Conservation (phyloP, 805 yeast genomes). For the Zygotorulaspora chibaensis region DNA sequence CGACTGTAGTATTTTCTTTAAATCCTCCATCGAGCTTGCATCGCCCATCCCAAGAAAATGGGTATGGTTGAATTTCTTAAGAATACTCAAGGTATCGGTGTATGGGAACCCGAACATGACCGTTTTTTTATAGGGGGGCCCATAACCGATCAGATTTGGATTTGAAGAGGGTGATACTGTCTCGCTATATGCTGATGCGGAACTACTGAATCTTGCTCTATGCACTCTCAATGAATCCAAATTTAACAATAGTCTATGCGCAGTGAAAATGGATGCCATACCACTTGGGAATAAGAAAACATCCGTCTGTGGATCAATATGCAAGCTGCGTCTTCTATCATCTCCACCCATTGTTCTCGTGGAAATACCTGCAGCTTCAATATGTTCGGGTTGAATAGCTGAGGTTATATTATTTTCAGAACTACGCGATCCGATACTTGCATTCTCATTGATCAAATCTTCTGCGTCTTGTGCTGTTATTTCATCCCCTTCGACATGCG, state of each 20-base stretch:
- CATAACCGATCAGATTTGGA: conserved; percentile 25
- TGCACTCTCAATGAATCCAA: conserved; percentile 34
- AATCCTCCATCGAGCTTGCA: conserved; percentile 51
- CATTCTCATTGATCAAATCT: background rate
- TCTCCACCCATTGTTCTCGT: background rate
- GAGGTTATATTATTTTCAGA: conserved; percentile 10
- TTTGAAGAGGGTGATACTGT: conserved; percentile 10
- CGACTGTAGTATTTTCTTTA: conserved; percentile 55
- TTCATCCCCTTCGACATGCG: background rate
- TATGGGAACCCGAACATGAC: conserved; percentile 97
- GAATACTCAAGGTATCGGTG: conserved; percentile 82
- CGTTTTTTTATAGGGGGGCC: conserved; percentile 47
- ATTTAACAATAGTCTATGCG: conserved; percentile 57
- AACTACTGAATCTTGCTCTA: conserved; percentile 20
- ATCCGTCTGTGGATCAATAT: conserved; percentile 47
- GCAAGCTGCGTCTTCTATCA: conserved; percentile 8
- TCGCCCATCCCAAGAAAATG: conserved; percentile 84
- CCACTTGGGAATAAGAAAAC: conserved; percentile 87
- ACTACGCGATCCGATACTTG: background rate
- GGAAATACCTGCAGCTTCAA: conserved; percentile 10
- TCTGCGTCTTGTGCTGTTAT: background rate
- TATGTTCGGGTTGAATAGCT: conserved; percentile 30
- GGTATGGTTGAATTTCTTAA: conserved; percentile 88
- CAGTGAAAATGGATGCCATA: conserved; percentile 84
- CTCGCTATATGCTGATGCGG: conserved; percentile 18